These are phyloP conservation scores for Beauveria sp. DNA, from an alignment of 2,329 filamentous ascomycete genomes.

Conservation along the genomic window DNA sequence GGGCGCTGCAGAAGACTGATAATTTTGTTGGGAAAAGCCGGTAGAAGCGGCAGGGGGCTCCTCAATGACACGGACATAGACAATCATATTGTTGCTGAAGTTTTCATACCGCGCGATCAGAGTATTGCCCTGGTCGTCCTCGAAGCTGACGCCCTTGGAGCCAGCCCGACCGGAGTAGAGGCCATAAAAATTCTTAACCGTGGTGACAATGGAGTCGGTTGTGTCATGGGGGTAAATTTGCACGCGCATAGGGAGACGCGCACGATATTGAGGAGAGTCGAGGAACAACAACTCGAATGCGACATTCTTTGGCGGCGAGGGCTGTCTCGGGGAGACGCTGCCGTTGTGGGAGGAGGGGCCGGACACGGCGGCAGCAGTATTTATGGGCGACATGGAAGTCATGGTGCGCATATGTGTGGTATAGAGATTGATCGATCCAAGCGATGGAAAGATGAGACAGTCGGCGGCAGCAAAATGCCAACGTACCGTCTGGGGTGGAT, in stretches of 20 bases:
- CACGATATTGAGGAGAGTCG: slow-evolving; percentile 59
- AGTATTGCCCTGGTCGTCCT: slow-evolving; percentile 80
- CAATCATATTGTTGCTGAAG: slow-evolving; percentile 83
- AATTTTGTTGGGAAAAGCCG: background rate
- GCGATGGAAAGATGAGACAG: background rate
- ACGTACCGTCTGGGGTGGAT: slow-evolving; percentile 7
- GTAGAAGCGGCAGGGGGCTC: slow-evolving; percentile 47
- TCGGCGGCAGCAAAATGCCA: slow-evolving; percentile 8
- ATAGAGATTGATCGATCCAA: slow-evolving; percentile 21
- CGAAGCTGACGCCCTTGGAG: slow-evolving; percentile 84
- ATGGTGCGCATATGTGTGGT: slow-evolving; percentile 26
- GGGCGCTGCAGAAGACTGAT: slow-evolving; percentile 34
- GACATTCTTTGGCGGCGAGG: slow-evolving; percentile 59
- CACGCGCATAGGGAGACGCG: slow-evolving; percentile 74
- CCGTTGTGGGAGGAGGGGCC: slow-evolving; percentile 33
- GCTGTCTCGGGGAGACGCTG: slow-evolving; percentile 39
- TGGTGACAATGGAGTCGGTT: slow-evolving; percentile 95
- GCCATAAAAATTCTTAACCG: slow-evolving; percentile 98
- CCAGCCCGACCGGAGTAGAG: slow-evolving; percentile 69
- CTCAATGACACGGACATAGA: slow-evolving; percentile 82
- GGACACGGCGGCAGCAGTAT: slow-evolving; percentile 24
- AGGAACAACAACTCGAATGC: slow-evolving; percentile 69
- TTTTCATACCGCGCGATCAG: slow-evolving; percentile 96
- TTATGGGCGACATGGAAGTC: slow-evolving; percentile 40
- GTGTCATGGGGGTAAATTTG: slow-evolving; percentile 94